Evolutionary conservation across 139 green algal genomes (phyloP), one percentile per base, ranked within the genome.

Genomic region (Deuterostichococcus epilithicus): DNA sequence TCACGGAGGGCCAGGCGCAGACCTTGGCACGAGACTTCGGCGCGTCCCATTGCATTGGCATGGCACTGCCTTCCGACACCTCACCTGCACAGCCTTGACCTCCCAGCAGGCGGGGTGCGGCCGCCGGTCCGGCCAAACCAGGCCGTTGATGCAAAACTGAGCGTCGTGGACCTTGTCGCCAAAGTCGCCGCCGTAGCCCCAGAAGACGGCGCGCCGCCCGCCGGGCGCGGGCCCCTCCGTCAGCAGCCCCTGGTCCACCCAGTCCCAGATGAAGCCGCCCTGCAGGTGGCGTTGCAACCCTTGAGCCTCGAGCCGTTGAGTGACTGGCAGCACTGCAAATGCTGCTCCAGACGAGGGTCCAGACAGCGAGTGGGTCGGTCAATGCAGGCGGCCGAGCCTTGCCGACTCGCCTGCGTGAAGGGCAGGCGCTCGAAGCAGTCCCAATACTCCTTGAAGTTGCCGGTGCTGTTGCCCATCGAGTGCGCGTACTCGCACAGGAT

Each of bases 241-340:
- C 0, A 91, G 45, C 42, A 96, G 80, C 26, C 84, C 92, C 84
- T 99, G 96, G 80, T 99, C 96, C 34, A 94, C 90, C 92, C 94
- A 98, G 86, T 99, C 96, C 96, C 96, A 99, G 34, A 99, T 97
- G 87, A 98, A 99, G 32, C 92, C 96, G 0, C 96, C 95, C 80
- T 97, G 90, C 20, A 90, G 58, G n/a, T 67, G 52, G 60, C 68
- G 76, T 65, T 79, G 78, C 6, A 73, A 76, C 59, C n/a, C n/a
- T n/a, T n/a, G n/a, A n/a, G n/a, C n/a, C n/a, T n/a, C n/a, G n/a
- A n/a, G n/a, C n/a, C n/a, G n/a, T n/a, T n/a, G n/a, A n/a, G n/a
- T n/a, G n/a, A n/a, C n/a, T n/a, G n/a, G n/a, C n/a, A n/a, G n/a
- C n/a, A n/a, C n/a, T n/a, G n/a, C n/a, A n/a, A n/a, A n/a, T n/a